Percentiles rank a stretch among this genome's conserved stretches.
Evolutionary conservation across 2,329 filamentous ascomycete species (phyloP).

Genomic region (Ophiostoma sp.): DNA sequence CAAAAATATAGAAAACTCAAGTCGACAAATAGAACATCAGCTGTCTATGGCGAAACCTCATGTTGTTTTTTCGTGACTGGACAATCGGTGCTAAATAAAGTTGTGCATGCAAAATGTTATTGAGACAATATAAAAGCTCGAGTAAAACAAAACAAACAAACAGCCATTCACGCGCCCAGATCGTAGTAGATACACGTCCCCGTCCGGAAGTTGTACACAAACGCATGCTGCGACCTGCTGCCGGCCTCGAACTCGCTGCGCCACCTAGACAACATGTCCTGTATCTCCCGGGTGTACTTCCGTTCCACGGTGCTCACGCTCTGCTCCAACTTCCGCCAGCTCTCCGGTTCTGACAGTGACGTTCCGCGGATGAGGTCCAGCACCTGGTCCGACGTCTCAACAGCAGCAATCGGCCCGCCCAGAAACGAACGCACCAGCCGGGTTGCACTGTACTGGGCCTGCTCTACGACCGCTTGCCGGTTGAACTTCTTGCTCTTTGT

Average conservation of each 20-base stretch:
- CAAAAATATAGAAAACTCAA: conserved; percentile 2
- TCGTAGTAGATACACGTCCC: conserved; percentile 83
- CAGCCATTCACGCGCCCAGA: conserved; percentile 42
- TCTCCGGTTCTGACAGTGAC: conserved; percentile 70
- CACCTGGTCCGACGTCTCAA: conserved; percentile 81
- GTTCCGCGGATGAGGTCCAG: conserved; percentile 72
- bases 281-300: conserved; percentile 76
- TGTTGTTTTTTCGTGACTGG: not conserved
- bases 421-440: conserved; percentile 65
- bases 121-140: not conserved
- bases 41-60: not conserved
- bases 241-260: conserved; percentile 51
- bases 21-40: not conserved
- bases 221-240: conserved; percentile 58
- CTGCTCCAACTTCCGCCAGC: conserved; percentile 78
- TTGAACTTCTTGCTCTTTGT: conserved; percentile 90
- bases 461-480: conserved; percentile 77
- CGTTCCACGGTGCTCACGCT: conserved; percentile 69
- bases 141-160: not conserved
- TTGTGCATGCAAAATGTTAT: not conserved
- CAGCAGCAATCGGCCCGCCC: conserved; percentile 74
- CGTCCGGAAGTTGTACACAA: conserved; percentile 88
- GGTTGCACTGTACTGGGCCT: conserved; percentile 56
- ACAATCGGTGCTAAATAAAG: not conserved
- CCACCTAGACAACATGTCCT: conserved; percentile 66